Evolutionary conservation across 1,284 basidiomycete genomes (phyloP), one percentile per base, ranked within the genome.

Genomic region (Malassezia nana): DNA sequence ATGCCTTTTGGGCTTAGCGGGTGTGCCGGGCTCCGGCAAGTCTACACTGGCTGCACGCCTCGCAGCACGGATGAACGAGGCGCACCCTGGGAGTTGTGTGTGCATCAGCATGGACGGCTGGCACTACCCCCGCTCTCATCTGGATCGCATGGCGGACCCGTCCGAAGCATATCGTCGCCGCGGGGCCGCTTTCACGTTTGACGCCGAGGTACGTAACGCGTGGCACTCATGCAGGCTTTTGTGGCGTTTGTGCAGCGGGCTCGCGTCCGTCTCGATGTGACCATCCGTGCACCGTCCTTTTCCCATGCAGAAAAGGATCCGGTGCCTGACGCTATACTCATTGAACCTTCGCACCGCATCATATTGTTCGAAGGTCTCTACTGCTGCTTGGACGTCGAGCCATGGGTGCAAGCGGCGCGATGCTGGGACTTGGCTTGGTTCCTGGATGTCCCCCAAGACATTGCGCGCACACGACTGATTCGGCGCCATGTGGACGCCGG

Each of bases 321-420:
- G 0, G 46, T 68, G 0, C 66, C 71, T 6, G 75, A 77, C 3
- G 75, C 74, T 4, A 72, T 84, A 12, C 68, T 76, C 0, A 80
- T 95, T 24, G 66, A 76, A 24, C 80, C 84, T 0, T 59, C 76
- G 28, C 83, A 90, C 65, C 81, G 84, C 4, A 79, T 92, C 48
- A 79, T 92, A 49, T 73, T 91, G 53, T 80, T 91, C 55, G 87
- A 92, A 75, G 88, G 89, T 0, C 76, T 92, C 8, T 90, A 92
- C 74, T 81, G 83, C 5, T 81, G 87, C 56, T 79, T 89, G 18
- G 79, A 82, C 30, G 76, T 82, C 16, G 77, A 80, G 0, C 84
- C 84, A 0, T 95, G 91, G 91, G 70, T 69, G 1, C 78, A 80
- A 15, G 85, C 83, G 1, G 82, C 83, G 0, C 73, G 76, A 22